Conservation (phyloP, 495 filamentous ascomycete genomes). For the Penicillium ucsense region DNA sequence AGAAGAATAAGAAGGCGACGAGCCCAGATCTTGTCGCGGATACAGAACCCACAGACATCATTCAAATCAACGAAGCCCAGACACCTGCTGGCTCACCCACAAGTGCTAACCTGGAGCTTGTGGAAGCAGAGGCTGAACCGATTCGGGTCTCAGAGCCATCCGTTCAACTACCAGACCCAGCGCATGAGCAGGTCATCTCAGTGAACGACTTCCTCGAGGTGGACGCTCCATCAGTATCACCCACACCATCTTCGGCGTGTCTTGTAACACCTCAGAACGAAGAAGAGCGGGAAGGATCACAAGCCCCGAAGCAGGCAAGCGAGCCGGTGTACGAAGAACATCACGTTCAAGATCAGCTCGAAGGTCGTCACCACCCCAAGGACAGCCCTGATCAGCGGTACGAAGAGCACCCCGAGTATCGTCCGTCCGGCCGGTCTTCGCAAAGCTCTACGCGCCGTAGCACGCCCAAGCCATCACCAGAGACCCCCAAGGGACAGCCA, state of each 20-base stretch:
- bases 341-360: constrained; percentile 5
- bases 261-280: constrained; percentile 13
- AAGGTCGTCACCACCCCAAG: background rate
- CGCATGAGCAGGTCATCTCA: constrained; percentile 14
- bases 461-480: constrained; percentile 2
- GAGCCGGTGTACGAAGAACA: constrained; percentile 7
- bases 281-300: constrained; percentile 9
- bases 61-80: constrained; percentile 15
- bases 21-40: constrained; percentile 23
- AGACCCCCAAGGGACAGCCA: constrained; percentile 1
- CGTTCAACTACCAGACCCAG: constrained; percentile 8
- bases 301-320: too few relatives aligned
- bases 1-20: constrained; percentile 36
- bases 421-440: background rate
- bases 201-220: constrained; percentile 11
- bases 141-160: constrained; percentile 9
- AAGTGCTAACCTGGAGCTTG: constrained; percentile 16
- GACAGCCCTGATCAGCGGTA: background rate
- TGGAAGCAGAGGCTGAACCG: constrained; percentile 15
- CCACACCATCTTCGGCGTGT: background rate
- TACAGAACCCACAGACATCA: constrained; percentile 17
- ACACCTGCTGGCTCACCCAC: constrained; percentile 18
- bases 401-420: background rate
- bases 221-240: background rate
- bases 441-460: background rate